phyloP scores from a whole-genome alignment of 1,139 yeast genomes.

The Torulaspora globosa region DNA sequence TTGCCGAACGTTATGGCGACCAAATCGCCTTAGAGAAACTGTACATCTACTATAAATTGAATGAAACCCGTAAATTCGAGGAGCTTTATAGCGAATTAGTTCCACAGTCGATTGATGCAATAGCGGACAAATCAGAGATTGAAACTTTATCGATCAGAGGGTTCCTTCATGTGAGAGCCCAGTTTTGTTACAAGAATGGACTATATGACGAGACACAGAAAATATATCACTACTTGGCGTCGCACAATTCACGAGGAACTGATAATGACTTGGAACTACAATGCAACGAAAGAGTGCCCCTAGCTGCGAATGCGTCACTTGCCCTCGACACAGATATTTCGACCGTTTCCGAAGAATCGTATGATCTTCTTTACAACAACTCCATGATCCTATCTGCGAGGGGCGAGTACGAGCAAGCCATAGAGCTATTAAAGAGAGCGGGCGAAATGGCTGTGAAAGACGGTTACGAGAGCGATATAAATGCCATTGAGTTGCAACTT shows the following conservation, averaged over 20 bases:
- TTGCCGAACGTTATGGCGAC: conserved; percentile 35
- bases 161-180: conserved; percentile 74
- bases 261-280: conserved; percentile 54
- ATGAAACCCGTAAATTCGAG: conserved; percentile 43
- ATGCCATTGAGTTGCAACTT: conserved; percentile 51
- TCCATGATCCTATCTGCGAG: conserved; percentile 46
- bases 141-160: conserved; percentile 42
- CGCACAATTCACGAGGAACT: conserved; percentile 20
- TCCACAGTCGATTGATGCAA: conserved; percentile 30
- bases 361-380: conserved; percentile 64
- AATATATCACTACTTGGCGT: conserved; percentile 51
- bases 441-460: conserved; percentile 36
- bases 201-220: conserved; percentile 49
- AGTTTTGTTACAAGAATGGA: conserved; percentile 69
- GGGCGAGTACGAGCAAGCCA: conserved; percentile 44
- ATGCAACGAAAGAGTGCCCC: conserved; percentile 35
- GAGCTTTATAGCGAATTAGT: conserved; percentile 40
- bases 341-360: conserved; percentile 40
- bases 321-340: conserved; percentile 11
- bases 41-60: conserved; percentile 68
- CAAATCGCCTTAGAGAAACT: conserved; percentile 53
- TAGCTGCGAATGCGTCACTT: conserved; percentile 19
- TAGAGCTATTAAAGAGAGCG: conserved; percentile 51
- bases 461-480: conserved; percentile 38
- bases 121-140: conserved; percentile 18